Evolutionary conservation across 2,329 filamentous ascomycete genomes (phyloP).

Genomic region (Acephala macrosclerotiorum): DNA sequence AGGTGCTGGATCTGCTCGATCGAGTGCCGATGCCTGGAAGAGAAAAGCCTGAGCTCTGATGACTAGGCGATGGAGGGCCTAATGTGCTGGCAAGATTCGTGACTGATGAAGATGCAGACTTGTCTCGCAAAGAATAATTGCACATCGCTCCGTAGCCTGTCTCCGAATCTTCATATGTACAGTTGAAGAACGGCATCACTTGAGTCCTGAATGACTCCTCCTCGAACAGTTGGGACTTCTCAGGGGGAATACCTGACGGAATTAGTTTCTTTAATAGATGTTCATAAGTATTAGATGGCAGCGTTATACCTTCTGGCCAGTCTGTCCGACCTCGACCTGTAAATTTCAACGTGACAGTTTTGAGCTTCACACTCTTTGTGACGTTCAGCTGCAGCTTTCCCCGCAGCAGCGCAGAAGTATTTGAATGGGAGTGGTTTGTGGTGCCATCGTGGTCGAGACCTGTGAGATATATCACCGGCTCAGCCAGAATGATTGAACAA

Average conservation of each 20-base stretch:
- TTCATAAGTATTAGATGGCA: neutral
- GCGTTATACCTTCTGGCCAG: conserved; percentile 83
- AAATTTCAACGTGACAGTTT: conserved; percentile 87
- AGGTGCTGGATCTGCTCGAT: conserved; percentile 37
- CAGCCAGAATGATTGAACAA: conserved; percentile 77
- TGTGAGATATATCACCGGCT: conserved; percentile 81
- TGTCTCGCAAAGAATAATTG: conserved; percentile 53
- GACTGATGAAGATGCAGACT: conserved; percentile 38
- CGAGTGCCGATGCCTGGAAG: conserved; percentile 36
- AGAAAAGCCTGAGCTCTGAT: conserved; percentile 30
- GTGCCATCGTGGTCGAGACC: conserved; percentile 70
- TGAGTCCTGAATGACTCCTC: conserved; percentile 88
- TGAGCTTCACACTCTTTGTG: conserved; percentile 91
- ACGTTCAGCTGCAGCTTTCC: conserved; percentile 84
- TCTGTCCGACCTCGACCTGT: conserved; percentile 86
- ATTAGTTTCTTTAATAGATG: neutral
- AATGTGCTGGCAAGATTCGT: conserved; percentile 31
- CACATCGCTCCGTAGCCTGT: conserved; percentile 68
- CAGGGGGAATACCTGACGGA: conserved; percentile 76
- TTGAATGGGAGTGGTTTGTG: conserved; percentile 35
- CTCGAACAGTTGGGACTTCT: conserved; percentile 84
- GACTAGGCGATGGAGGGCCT: conserved; percentile 7
- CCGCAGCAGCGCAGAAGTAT: conserved; percentile 77
- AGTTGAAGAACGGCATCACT: conserved; percentile 92
- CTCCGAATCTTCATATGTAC: conserved; percentile 67